These are phyloP conservation scores for Trametes pubescens DNA, from an alignment of 1,284 basidiomycete genomes.

Conservation along the genomic window DNA sequence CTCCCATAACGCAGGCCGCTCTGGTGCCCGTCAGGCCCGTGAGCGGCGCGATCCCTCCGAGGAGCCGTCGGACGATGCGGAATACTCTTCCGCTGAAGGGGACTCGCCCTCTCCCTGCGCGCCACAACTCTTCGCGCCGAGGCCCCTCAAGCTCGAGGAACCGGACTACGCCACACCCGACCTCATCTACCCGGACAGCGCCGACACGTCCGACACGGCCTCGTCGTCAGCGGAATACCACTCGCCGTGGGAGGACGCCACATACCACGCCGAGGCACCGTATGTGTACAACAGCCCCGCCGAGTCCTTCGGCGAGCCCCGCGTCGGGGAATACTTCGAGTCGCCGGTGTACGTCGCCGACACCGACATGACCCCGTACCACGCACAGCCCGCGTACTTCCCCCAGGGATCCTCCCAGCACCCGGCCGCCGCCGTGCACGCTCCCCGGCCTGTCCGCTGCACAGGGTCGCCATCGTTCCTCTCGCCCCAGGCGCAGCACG, in stretches of 20 bases:
- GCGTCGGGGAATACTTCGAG: conserved; percentile 22
- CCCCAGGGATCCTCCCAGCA: conserved; percentile 19
- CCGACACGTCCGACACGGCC: conserved; percentile 13
- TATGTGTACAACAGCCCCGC: conserved; percentile 18
- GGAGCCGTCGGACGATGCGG: conserved; percentile 18
- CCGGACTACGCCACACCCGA: conserved; percentile 26
- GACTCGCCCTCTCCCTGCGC: conserved; percentile 19
- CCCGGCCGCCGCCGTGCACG: conserved; percentile 26
- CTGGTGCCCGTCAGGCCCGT: conserved; percentile 9
- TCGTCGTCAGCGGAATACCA: conserved; percentile 16
- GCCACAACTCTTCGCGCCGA: conserved; percentile 18
- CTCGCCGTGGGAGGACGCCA: conserved; percentile 21
- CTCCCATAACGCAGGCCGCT: not conserved
- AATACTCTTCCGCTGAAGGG: conserved; percentile 20
- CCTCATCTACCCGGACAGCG: conserved; percentile 28
- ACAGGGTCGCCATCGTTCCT: conserved; percentile 31
- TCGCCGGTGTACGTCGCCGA: conserved; percentile 17
- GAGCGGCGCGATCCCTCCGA: conserved; percentile 24
- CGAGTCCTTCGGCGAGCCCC: conserved; percentile 9
- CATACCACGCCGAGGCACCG: conserved; percentile 6
- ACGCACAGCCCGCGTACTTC: conserved; percentile 12
- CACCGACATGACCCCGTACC: conserved; percentile 14
- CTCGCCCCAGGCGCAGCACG: conserved; percentile 21
- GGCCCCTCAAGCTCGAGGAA: conserved; percentile 36
- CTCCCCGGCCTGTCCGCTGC: conserved; percentile 33